phyloP scores from a whole-genome alignment of 306 rosid species.

The Corylus avellana region DNA sequence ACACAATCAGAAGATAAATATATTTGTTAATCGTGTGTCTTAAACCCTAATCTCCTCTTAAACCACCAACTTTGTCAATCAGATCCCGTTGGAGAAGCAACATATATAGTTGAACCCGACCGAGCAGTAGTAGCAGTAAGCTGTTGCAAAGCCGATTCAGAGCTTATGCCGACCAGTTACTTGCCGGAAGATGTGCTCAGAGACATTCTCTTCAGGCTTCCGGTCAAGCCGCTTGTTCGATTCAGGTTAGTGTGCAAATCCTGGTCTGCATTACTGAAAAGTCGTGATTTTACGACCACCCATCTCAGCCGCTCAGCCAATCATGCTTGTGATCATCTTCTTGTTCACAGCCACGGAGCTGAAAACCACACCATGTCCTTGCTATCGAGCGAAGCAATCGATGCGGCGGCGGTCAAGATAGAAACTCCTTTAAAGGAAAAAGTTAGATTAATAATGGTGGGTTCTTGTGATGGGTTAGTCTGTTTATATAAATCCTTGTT shows the following conservation, averaged over 20 bases:
- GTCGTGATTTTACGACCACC: neutral
- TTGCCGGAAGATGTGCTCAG: neutral
- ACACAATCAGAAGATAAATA: neutral
- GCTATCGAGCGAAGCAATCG: neutral
- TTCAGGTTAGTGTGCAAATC: constrained; percentile 6
- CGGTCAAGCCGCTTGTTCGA: neutral
- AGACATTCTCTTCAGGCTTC: constrained; percentile 3
- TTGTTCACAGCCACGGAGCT: neutral
- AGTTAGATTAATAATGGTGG: neutral
- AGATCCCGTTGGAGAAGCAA: neutral
- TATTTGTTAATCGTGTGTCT: neutral
- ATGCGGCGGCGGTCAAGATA: neutral
- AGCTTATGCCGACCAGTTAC: neutral
- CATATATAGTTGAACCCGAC: neutral
- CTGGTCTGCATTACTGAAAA: neutral
- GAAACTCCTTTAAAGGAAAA: neutral
- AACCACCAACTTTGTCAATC: neutral
- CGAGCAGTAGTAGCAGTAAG: neutral
- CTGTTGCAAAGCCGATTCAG: neutral
- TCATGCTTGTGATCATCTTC: neutral
- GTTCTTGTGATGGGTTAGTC: constrained; percentile 16
- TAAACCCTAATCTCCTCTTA: neutral
- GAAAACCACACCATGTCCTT: neutral
- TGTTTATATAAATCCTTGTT: neutral
- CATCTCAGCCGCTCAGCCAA: neutral